These are phyloP conservation scores for Malassezia obtusa DNA, from an alignment of 1,284 basidiomycete genomes.

Conservation along the genomic window DNA sequence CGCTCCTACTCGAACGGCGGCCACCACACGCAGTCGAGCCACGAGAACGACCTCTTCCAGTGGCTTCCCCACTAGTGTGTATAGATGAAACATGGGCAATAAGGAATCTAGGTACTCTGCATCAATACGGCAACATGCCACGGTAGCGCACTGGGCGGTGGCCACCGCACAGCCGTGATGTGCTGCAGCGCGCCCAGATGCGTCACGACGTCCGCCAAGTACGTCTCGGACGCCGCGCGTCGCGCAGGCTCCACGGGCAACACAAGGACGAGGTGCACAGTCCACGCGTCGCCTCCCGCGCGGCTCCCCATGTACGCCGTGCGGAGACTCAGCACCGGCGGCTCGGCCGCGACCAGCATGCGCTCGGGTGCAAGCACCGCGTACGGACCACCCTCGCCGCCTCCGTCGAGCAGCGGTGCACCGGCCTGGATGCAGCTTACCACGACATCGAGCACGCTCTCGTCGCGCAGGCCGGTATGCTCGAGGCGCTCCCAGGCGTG, in stretches of 20 bases:
- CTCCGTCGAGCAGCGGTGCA: neutral
- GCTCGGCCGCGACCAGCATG: neutral
- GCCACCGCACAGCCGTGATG: constrained; percentile 4
- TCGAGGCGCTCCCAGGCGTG: constrained; percentile 1
- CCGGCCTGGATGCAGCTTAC: neutral
- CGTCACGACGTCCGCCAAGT: constrained; percentile 2
- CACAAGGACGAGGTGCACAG: constrained; percentile 8
- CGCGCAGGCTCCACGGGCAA: neutral
- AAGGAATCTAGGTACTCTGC: neutral
- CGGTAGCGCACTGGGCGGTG: neutral
- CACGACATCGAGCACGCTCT: neutral
- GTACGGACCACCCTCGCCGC: neutral
- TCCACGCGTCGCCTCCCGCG: neutral
- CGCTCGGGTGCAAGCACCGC: neutral
- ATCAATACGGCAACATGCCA: constrained; percentile 10
- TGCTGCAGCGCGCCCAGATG: constrained; percentile 7
- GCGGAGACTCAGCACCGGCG: neutral
- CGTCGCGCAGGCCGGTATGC: neutral
- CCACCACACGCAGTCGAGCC: neutral
- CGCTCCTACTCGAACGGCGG: neutral
- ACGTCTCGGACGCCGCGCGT: neutral
- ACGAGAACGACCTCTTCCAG: neutral
- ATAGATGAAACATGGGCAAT: neutral
- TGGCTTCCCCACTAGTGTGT: neutral
- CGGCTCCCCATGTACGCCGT: constrained; percentile 3